A percentile compares a stretch with the other conserved stretches of the same genome.
phyloP scores from a whole-genome alignment of 495 filamentous ascomycete genomes.

The Extremus antarcticus region DNA sequence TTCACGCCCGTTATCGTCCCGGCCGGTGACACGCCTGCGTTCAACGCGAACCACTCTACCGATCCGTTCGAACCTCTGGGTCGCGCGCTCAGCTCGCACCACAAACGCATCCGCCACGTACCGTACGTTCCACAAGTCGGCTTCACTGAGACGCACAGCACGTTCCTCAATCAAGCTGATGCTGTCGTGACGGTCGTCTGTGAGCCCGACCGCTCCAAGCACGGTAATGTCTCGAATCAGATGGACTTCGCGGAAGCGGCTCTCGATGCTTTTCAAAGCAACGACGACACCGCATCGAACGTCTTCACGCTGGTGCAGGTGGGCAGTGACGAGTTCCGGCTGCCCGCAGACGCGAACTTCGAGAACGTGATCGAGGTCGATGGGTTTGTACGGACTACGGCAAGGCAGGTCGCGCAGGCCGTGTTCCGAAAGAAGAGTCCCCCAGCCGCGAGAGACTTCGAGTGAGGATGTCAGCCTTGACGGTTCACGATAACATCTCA shows the following conservation, averaged over 20 bases:
- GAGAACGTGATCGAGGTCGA: neutral
- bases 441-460: too few relatives aligned
- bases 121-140: slow-evolving; percentile 30
- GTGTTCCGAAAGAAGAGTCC: too few relatives aligned
- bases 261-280: neutral
- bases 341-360: neutral
- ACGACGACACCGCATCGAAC: neutral
- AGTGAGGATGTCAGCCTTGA: too few relatives aligned
- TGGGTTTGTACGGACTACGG: neutral
- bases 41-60: neutral
- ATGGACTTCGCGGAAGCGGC: neutral
- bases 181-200: slow-evolving; percentile 28
- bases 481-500: too few relatives aligned
- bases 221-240: neutral
- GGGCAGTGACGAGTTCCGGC: neutral
- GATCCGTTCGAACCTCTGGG: slow-evolving; percentile 37
- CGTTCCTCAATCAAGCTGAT: slow-evolving; percentile 26
- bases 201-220: neutral
- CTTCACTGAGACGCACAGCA: slow-evolving; percentile 27
- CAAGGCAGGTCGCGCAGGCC: neutral
- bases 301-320: neutral
- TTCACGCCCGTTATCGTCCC: slow-evolving; percentile 17
- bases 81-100: slow-evolving; percentile 23
- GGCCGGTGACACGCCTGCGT: neutral
- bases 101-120: slow-evolving; percentile 28